Base-by-base conservation (phyloP, 192 early-diverging fungal genomes). In the Coemansia sp. region DNA sequence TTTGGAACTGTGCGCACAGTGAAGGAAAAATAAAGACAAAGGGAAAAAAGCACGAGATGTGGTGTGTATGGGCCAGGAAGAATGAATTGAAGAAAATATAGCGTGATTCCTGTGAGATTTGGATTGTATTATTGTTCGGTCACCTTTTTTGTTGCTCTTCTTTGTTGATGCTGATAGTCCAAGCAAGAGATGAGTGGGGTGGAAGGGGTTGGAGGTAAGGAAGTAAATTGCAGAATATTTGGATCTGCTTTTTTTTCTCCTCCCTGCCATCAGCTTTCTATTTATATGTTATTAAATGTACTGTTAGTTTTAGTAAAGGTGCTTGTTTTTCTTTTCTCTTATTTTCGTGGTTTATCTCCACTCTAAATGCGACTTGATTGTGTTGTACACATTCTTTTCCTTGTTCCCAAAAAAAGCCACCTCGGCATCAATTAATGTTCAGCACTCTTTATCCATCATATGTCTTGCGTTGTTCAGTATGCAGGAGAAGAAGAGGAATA, bases 391-490 rank as follows among this genome's bases (percentile, higher is more conserved):
- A 49, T 4, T n/a, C 47, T 32, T 32, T 32, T 32, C n/a, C 18
- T n/a, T 18, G 15, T 49, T 49, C 47, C 47, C 47, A 12, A 49
- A 49, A 49, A 49, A 49, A 52, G 49, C 49, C 18, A 52, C 32
- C 32, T 32, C 32, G 32, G 32, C 49, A 49, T 11, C 11, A 49
- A n/a, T 18, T 7, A 49, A 49, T n/a, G 18, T 1, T 3, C 6
- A n/a, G 47, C 16, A 16, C 18, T n/a, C 18, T n/a, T n/a, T 49
- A 49, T 9, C 3, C 18, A 12, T 49, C 43, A 45, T 12, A 48
- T 16, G 19, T 49, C 47, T n/a, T 16, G 6, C 10, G 32, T 32
- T 32, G 32, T 32, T 32, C 32, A 32, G 32, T 32, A 32, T 32
- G 32, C 32, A 4, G 32, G 32, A 32, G 32, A 32, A 32, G 2